Conservation (phyloP, 2,329 filamentous ascomycete genomes). For the Diplodia sapinea region DNA sequence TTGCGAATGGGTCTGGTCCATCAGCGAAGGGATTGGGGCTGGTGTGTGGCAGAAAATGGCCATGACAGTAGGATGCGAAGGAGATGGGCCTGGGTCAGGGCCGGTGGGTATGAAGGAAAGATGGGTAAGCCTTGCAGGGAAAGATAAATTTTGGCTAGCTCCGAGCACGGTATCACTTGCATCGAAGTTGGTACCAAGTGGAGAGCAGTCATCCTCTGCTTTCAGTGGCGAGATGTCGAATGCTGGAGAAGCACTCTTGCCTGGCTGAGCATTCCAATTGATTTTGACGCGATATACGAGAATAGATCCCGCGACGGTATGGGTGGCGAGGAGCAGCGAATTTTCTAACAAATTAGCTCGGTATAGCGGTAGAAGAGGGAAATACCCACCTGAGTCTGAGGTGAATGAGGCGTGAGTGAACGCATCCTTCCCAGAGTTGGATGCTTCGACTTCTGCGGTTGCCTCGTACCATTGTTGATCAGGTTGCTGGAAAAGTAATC, state of each 20-base stretch:
- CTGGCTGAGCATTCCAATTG: conserved; percentile 72
- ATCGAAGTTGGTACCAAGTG: conserved; percentile 36
- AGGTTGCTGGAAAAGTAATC: conserved; percentile 77
- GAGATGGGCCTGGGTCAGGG: conserved; percentile 64
- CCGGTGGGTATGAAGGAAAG: conserved; percentile 74
- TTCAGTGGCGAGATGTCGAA: conserved; percentile 42
- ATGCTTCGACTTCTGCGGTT: conserved; percentile 74
- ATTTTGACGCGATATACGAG: conserved; percentile 75
- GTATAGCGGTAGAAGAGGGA: conserved; percentile 14
- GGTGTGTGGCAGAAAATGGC: conserved; percentile 71
- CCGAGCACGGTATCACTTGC: conserved; percentile 38
- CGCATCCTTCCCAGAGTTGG: conserved; percentile 64
- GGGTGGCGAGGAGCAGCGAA: conserved; percentile 68
- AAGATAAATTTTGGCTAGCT: conserved; percentile 37
- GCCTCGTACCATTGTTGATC: conserved; percentile 75
- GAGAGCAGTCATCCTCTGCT: conserved; percentile 43
- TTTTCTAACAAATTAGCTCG: conserved; percentile 42
- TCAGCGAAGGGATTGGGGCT: conserved; percentile 38
- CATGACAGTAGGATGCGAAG: conserved; percentile 66
- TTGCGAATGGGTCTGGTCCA: conserved; percentile 60
- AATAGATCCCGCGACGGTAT: conserved; percentile 73
- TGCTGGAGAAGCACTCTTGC: conserved; percentile 50
- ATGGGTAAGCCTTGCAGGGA: conserved; percentile 64
- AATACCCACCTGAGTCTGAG: conserved; percentile 70
- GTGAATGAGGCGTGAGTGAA: conserved; percentile 51